Percentiles rank a stretch among this genome's conserved stretches.
These are phyloP conservation scores for Leccinum rimulosum DNA, from an alignment of 768 basidiomycete genomes.

Conservation along the genomic window DNA sequence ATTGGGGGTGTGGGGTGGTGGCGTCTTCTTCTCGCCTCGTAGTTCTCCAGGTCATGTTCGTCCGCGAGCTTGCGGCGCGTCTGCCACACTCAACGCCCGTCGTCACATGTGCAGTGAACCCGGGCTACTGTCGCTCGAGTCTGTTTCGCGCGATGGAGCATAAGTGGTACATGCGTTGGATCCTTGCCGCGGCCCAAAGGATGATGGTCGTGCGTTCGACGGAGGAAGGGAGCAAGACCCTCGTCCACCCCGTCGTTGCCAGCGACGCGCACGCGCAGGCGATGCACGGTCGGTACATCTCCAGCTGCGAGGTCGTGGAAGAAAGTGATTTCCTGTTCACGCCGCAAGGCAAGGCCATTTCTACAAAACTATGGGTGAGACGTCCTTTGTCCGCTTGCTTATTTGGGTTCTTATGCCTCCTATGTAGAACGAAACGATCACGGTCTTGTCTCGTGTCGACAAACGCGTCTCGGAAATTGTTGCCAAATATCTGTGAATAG, in stretches of 20 bases:
- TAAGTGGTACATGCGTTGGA: constrained; percentile 5
- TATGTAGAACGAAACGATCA: constrained; percentile 15
- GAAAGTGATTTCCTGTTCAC: constrained; percentile 30
- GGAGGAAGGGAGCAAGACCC: constrained; percentile 33
- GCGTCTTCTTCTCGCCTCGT: neutral
- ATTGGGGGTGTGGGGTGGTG: neutral
- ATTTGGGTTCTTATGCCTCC: neutral
- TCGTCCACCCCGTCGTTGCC: constrained; percentile 30
- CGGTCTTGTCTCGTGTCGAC: constrained; percentile 14
- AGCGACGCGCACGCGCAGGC: neutral
- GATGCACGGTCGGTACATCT: constrained; percentile 29
- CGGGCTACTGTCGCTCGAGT: constrained; percentile 32
- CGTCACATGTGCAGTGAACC: constrained; percentile 26
- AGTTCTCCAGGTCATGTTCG: constrained; percentile 32
- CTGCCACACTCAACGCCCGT: constrained; percentile 23
- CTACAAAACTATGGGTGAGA: constrained; percentile 31
- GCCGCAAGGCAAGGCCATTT: constrained; percentile 25
- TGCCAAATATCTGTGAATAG: constrained; percentile 6
- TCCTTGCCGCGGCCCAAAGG: constrained; percentile 3
- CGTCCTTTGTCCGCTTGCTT: neutral
- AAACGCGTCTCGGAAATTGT: constrained; percentile 16
- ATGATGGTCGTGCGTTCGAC: constrained; percentile 24
- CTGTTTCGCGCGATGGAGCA: constrained; percentile 22
- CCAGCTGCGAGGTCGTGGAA: constrained; percentile 19
- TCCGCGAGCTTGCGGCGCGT: constrained; percentile 28